phyloP scores from a whole-genome alignment of 176 grass and related monocot species.

The Microstegium vimineum region DNA sequence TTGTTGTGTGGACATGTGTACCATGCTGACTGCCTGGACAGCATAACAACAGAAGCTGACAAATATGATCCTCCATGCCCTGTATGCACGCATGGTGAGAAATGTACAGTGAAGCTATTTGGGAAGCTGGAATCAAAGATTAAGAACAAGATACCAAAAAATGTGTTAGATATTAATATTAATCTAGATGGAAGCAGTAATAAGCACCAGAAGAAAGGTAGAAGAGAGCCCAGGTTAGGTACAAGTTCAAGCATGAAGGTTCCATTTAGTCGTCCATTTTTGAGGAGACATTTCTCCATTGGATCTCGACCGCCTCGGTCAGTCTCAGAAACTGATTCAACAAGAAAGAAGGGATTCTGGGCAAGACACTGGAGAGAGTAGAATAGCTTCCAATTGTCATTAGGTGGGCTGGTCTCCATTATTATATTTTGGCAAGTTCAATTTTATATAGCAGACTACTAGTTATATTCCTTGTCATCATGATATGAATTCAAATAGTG shows the following conservation, averaged over 20 bases:
- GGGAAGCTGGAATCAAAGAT: slow-evolving; percentile 58
- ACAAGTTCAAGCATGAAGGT: slow-evolving; percentile 64
- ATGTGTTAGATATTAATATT: slow-evolving; percentile 41
- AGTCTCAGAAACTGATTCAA: slow-evolving; percentile 36
- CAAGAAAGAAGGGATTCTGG: slow-evolving; percentile 88
- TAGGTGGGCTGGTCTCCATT: slow-evolving; percentile 29
- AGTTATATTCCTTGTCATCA: background rate
- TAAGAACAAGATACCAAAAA: slow-evolving; percentile 46
- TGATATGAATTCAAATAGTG: background rate
- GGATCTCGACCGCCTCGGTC: slow-evolving; percentile 35
- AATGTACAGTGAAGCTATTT: slow-evolving; percentile 66
- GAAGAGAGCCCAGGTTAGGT: slow-evolving; percentile 34
- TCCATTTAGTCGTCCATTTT: slow-evolving; percentile 53
- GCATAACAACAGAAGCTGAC: slow-evolving; percentile 66
- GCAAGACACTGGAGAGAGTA: slow-evolving; percentile 55
- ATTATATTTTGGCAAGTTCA: background rate
- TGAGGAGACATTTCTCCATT: slow-evolving; percentile 71
- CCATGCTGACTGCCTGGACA: slow-evolving; percentile 92
- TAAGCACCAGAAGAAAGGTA: slow-evolving; percentile 34
- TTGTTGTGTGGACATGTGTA: slow-evolving; percentile 82
- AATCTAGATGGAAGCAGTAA: slow-evolving; percentile 39
- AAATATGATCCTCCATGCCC: slow-evolving; percentile 86
- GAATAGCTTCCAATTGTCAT: background rate
- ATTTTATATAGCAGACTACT: background rate
- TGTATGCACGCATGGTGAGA: slow-evolving; percentile 69